Base-by-base conservation (phyloP, 345 rosid genomes). In the Pistacia vera region DNA sequence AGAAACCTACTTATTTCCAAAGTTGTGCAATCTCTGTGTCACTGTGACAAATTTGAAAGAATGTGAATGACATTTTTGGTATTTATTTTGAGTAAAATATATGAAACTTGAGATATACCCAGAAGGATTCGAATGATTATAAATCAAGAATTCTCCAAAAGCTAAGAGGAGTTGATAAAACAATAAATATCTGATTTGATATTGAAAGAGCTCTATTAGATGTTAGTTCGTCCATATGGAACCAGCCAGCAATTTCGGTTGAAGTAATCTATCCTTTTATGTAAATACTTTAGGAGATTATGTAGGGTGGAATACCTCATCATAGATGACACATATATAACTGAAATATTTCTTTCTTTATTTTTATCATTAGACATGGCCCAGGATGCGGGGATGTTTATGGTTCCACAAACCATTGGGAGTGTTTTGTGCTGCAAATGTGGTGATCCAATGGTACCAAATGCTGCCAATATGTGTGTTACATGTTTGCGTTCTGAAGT, bases 351-450 rank as follows among this genome's bases (percentile, higher is more conserved):
- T 52, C 0, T n/a, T 20, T 1, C 35, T 73, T 51, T 63, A 11
- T 64, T 35, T 7, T 12, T 8, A 35, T 46, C 48, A 41, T 6
- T 10, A 0, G 68, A 48, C 60, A 73, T 73, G 75, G 58, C 48
- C 41, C 75, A 72, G 17, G 75, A 72, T 22, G 2, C 75, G 2
- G 75, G 75, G 4, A 72, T 72, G 75, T 72, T 72, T 49, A 48
- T 11, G 68, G 75, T 72, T 72, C 58, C 75, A 2, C 75, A 72
- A 61, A 72, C 75, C 9, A 16, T 61, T n/a, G 75, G 75, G 59
- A 72, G 59, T 49, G 75, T 72, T 72, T 63, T 72, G 48, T 72
- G 75, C 68, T 72, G 75, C 57, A 61, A 72, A 72, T 72, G 75
- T 11, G 75, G 75, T 72, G 49, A 48, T 18, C 68, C 75, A 2